A percentile compares a stretch with the other conserved stretches of the same genome.
Conservation (phyloP, 208 protist species). For the Wallacemonas sp. region DNA sequence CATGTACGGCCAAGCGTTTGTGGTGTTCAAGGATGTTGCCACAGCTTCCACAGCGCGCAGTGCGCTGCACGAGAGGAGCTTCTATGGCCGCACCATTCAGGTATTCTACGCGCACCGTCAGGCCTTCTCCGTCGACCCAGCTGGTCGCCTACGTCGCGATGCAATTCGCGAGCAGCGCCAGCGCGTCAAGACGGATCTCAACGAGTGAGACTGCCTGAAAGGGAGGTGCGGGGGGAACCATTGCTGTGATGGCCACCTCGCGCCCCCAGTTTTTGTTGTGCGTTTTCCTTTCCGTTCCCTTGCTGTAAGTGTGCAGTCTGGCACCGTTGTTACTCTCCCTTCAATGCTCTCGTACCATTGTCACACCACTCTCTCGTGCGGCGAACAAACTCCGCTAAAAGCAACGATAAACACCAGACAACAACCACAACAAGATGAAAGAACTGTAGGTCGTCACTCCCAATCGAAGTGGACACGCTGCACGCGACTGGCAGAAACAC, state of each 20-base stretch:
- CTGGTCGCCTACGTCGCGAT: conserved; percentile 66
- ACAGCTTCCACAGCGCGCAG: conserved; percentile 74
- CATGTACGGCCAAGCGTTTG: conserved; percentile 86
- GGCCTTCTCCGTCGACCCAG: conserved; percentile 72
- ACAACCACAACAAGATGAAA: too few relatives aligned
- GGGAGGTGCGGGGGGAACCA: too few relatives aligned
- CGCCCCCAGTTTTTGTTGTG: too few relatives aligned
- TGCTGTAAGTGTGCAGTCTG: background rate
- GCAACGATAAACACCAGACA: too few relatives aligned
- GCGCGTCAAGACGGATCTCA: background rate
- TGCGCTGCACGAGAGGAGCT: conserved; percentile 61
- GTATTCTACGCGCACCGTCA: conserved; percentile 76
- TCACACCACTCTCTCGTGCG: too few relatives aligned
- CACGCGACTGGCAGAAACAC: too few relatives aligned
- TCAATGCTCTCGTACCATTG: too few relatives aligned
- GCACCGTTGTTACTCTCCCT: too few relatives aligned
- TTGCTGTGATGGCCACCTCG: too few relatives aligned
- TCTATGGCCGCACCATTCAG: conserved; percentile 77
- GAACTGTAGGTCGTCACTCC: too few relatives aligned
- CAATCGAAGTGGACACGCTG: too few relatives aligned
- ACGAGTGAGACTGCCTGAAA: background rate
- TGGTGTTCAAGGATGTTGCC: conserved; percentile 84
- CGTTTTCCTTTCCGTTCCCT: background rate
- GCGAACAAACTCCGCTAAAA: too few relatives aligned
- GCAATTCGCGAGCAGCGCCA: conserved; percentile 28